A percentile compares a stretch with the other conserved stretches of the same genome.
These are phyloP conservation scores for Tulasnella calospora DNA, from an alignment of 768 basidiomycete genomes.

Conservation along the genomic window DNA sequence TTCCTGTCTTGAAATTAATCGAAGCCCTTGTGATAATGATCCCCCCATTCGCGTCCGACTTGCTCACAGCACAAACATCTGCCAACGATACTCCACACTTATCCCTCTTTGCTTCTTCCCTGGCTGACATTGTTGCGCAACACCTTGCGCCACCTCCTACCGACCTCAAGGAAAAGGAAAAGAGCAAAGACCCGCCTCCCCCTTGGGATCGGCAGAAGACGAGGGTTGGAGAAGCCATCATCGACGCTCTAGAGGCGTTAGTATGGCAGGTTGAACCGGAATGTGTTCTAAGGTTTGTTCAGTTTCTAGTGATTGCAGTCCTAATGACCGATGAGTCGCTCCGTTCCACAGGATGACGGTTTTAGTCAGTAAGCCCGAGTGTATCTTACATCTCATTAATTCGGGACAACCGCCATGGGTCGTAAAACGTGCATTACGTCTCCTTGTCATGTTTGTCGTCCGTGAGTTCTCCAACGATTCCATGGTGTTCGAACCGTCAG, in stretches of 20 bases:
- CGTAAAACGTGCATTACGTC: constrained; percentile 45
- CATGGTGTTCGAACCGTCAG: background rate
- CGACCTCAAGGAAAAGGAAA: constrained; percentile 6
- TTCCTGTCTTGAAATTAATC: constrained; percentile 18
- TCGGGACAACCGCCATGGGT: constrained; percentile 43
- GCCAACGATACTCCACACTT: background rate
- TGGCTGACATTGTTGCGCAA: background rate
- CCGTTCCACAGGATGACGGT: background rate
- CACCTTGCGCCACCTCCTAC: constrained; percentile 7
- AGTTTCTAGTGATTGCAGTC: background rate
- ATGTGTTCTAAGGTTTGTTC: background rate
- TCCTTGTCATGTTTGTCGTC: constrained; percentile 45
- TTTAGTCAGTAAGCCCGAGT: background rate
- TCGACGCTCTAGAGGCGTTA: constrained; percentile 11
- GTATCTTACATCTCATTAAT: background rate
- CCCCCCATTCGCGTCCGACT: background rate
- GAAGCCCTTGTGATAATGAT: background rate
- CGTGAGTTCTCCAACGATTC: background rate
- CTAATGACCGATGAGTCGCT: too few relatives aligned
- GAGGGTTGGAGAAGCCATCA: background rate
- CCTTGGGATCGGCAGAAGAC: constrained; percentile 12
- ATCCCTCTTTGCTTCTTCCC: background rate
- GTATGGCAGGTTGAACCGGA: background rate
- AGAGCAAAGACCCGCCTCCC: background rate
- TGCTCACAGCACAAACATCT: background rate